A percentile compares a stretch with the other conserved stretches of the same genome.
Conservation (phyloP, 1,284 basidiomycete genomes). For the Trametes hirsuta region DNA sequence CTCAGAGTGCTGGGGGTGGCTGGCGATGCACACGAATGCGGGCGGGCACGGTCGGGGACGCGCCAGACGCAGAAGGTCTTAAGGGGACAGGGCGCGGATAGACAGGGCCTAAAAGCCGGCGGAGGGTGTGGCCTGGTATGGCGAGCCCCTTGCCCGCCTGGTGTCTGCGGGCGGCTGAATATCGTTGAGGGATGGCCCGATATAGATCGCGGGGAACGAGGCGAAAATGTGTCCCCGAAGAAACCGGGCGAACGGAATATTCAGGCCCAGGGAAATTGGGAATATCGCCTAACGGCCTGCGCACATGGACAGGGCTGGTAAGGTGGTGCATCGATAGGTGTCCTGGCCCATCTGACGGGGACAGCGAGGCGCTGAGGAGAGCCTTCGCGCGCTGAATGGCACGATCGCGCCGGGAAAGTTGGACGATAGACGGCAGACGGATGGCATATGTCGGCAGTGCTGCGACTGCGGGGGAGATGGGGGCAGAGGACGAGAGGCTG, state of each 20-base stretch:
- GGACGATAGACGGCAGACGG: not conserved
- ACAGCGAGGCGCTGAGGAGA: constrained; percentile 1
- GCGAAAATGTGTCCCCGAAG: not conserved
- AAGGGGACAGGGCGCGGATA: constrained; percentile 17
- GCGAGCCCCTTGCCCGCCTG: constrained; percentile 7
- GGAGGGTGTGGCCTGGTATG: not conserved
- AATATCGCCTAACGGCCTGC: not conserved
- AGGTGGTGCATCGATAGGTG: constrained; percentile 7
- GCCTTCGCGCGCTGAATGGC: not conserved
- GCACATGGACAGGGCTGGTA: not conserved
- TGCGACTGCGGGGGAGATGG: not conserved
- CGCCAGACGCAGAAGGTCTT: constrained; percentile 1
- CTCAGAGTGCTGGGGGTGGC: not conserved
- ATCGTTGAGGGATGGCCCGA: not conserved
- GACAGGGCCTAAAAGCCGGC: constrained; percentile 14
- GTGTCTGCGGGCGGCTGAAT: not conserved
- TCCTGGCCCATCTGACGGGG: not conserved
- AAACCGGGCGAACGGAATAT: constrained; percentile 1
- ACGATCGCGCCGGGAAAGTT: not conserved
- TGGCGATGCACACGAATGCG: not conserved
- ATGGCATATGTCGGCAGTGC: not conserved
- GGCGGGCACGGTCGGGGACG: constrained; percentile 1
- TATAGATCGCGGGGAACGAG: constrained; percentile 7
- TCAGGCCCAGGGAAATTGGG: not conserved
- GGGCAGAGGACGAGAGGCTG: not conserved